Evolutionary conservation across 306 rosid species (phyloP), one percentile per base, ranked within the genome.

Genomic region (Betula pendula): DNA sequence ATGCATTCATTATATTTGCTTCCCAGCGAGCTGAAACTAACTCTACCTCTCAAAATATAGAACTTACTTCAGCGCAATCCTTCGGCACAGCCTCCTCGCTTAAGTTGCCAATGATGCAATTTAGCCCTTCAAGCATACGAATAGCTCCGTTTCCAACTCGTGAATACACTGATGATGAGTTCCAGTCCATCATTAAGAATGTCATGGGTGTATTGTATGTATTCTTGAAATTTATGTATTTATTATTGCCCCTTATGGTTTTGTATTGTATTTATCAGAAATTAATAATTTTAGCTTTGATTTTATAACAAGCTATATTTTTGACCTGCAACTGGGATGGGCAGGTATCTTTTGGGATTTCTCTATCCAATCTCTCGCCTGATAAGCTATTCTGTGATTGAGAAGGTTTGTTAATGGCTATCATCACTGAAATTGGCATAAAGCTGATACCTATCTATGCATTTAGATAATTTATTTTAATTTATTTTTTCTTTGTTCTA

Each of bases 201-300:
- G 96, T 92, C 78, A 94, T 94, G 97, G 97, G 98, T 74, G 83
- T 94, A 81, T 49, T 94, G 97, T 94, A 89, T 71, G 98, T 63
- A 59, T 79, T 56, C 47, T 68, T 67, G 29, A 55, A 35, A 74
- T 84, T 65, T 16, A 51, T 50, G 27, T 65, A 47, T 69, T 29
- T 48, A 24, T 24, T 22, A 55, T 78, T 49, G 43, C 25, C 35
- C 19, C 49, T 71, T 79, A 48, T 74, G 44, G 81, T 55, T 82
- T 33, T 65, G 4, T 79, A 20, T 69, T 73, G 19, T 44, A 3
- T 24, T 49, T 6, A 42, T 69, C 35, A 38, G 74, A 50, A 73
- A 17, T 51, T 62, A 77, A 72, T 75, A 3, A 10, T 73, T 35
- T 68, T 81, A 52, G 52, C 60, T 76, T 79, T 75, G 68, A 44